These are phyloP conservation scores for Nitzschia sp. DNA, from an alignment of 108 stramenopile genomes.

Conservation along the genomic window DNA sequence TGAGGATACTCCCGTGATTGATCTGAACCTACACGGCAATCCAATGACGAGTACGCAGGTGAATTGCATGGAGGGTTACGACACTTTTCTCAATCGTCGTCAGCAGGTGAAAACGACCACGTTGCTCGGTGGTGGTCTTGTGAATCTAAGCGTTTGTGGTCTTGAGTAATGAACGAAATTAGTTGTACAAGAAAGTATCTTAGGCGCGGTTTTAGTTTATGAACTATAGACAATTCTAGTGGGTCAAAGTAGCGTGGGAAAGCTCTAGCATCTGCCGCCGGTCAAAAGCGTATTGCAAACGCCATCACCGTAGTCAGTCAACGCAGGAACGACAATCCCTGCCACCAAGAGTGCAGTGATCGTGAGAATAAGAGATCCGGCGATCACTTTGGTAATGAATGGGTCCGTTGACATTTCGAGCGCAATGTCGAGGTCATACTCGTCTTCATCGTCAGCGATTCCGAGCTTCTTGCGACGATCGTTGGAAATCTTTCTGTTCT, in stretches of 20 bases:
- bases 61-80: conserved; percentile 80
- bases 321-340: conserved; percentile 70
- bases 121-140: conserved; percentile 69
- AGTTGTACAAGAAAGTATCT: too few relatives aligned
- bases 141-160: conserved; percentile 73
- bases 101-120: conserved; percentile 78
- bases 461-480: conserved; percentile 75
- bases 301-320: conserved; percentile 77
- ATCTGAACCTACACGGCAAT: conserved; percentile 87
- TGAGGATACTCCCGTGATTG: conserved; percentile 69
- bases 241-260: too few relatives aligned
- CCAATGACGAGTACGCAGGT: conserved; percentile 71
- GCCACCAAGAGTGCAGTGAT: conserved; percentile 73
- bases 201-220: too few relatives aligned
- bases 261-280: conserved; percentile 67
- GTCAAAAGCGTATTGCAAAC: conserved; percentile 83
- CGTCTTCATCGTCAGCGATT: conserved; percentile 79
- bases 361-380: conserved; percentile 81
- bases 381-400: conserved; percentile 84
- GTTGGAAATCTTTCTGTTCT: conserved; percentile 39
- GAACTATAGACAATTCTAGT: too few relatives aligned
- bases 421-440: conserved; percentile 84
- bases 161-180: conserved; percentile 64
- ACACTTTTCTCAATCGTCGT: conserved; percentile 73
- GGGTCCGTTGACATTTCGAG: conserved; percentile 77